phyloP scores from a whole-genome alignment of 306 rosid species.

The Sphenostylis stenocarpa region DNA sequence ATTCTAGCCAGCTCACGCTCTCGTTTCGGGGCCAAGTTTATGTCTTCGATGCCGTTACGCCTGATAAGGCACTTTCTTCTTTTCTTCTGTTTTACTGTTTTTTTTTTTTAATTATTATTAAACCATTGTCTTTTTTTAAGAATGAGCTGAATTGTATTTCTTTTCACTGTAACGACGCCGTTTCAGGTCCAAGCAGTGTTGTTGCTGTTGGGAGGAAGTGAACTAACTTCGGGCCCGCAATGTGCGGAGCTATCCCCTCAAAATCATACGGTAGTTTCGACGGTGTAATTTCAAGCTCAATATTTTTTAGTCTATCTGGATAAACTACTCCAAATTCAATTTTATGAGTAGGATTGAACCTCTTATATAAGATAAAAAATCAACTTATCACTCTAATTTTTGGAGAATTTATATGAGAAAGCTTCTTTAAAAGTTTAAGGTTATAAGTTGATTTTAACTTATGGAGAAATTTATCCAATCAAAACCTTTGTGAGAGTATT shows the following conservation, averaged over 20 bases:
- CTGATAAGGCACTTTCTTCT: slow-evolving; percentile 60
- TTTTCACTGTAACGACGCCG: slow-evolving; percentile 11
- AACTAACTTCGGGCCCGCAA: slow-evolving; percentile 57
- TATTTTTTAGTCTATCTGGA: background rate
- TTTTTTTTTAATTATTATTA: background rate
- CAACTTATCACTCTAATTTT: background rate
- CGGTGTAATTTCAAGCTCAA: background rate
- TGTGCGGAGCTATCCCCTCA: slow-evolving; percentile 46
- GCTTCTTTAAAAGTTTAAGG: background rate
- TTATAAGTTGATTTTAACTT: background rate
- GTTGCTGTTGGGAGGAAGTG: slow-evolving; percentile 81
- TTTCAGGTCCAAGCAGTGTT: slow-evolving; percentile 84
- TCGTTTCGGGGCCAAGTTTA: slow-evolving; percentile 93
- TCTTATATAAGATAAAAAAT: background rate
- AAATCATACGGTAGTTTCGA: slow-evolving; percentile 64
- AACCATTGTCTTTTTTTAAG: background rate
- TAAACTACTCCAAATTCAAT: background rate
- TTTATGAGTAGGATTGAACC: background rate
- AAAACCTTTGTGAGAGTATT: background rate
- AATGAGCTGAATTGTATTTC: background rate
- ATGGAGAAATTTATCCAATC: background rate
- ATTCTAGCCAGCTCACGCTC: slow-evolving; percentile 83
- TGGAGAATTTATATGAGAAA: background rate
- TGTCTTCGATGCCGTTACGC: slow-evolving; percentile 84
- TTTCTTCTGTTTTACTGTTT: background rate